Percentiles rank a stretch among this genome's conserved stretches.
phyloP scores from a whole-genome alignment of 768 basidiomycete species.

The Holtermannia corniformis region DNA sequence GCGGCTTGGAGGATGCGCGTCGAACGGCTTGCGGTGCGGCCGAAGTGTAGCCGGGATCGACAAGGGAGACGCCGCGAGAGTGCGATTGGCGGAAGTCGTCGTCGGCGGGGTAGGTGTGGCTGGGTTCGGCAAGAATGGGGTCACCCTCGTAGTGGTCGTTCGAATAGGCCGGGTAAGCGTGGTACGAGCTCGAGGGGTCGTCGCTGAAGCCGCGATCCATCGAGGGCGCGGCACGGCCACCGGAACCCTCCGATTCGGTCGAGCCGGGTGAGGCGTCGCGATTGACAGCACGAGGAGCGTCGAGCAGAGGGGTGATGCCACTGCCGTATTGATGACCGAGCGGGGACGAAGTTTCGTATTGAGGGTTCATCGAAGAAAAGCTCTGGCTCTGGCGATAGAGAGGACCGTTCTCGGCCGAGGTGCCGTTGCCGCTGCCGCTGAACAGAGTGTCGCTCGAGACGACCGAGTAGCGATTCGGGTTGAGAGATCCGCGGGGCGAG shows the following conservation, averaged over 20 bases:
- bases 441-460: conserved; percentile 64
- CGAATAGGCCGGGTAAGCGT: conserved; percentile 6
- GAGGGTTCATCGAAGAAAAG: conserved; percentile 31
- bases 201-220: conserved; percentile 18
- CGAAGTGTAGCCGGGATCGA: conserved; percentile 75
- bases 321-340: conserved; percentile 56
- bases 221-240: conserved; percentile 6
- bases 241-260: conserved; percentile 24
- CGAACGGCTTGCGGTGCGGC: conserved; percentile 53
- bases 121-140: conserved; percentile 20
- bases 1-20: conserved; percentile 57
- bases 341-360: conserved; percentile 63
- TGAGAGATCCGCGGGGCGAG: background rate
- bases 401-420: conserved; percentile 23
- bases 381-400: conserved; percentile 31
- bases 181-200: conserved; percentile 12
- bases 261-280: conserved; percentile 40
- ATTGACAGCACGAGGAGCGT: conserved; percentile 33
- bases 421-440: conserved; percentile 19
- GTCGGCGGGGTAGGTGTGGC: conserved; percentile 23
- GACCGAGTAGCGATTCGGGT: conserved; percentile 56
- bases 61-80: conserved; percentile 63
- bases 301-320: conserved; percentile 14
- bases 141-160: conserved; percentile 15
- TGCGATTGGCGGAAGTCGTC: conserved; percentile 45